These are phyloP conservation scores for Leccinum sublutescens DNA, from an alignment of 768 basidiomycete genomes.

Conservation along the genomic window DNA sequence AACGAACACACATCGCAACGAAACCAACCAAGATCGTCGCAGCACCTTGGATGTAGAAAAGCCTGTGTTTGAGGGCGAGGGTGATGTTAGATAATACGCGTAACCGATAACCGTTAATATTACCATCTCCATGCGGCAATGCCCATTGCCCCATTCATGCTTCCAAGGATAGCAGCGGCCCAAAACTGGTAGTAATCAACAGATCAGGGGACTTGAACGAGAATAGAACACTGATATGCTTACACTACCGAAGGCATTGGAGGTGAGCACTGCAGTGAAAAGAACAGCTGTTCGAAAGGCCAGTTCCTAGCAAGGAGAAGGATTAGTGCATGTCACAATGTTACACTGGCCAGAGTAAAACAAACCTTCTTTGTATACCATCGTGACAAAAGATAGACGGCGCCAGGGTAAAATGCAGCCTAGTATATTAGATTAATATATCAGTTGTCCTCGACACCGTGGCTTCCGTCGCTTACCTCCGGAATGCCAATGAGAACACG, in stretches of 20 bases:
- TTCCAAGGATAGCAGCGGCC: constrained; percentile 30
- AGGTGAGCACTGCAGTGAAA: constrained; percentile 54
- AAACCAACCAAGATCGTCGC: constrained; percentile 45
- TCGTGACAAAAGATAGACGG: constrained; percentile 36
- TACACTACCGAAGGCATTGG: constrained; percentile 67
- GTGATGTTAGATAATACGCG: not conserved
- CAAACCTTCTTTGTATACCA: constrained; percentile 25
- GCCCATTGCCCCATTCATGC: constrained; percentile 65
- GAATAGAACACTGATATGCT: constrained; percentile 15
- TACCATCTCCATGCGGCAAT: constrained; percentile 73
- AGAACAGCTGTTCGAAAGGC: constrained; percentile 62
- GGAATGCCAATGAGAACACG: constrained; percentile 60
- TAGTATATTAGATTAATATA: constrained; percentile 13
- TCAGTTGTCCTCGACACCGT: not conserved
- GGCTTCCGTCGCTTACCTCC: constrained; percentile 36
- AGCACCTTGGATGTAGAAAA: not conserved
- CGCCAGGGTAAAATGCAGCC: constrained; percentile 28
- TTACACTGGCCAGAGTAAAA: not conserved
- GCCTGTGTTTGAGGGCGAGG: not conserved
- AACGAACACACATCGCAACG: constrained; percentile 42
- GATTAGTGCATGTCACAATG: not conserved
- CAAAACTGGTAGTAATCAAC: constrained; percentile 44
- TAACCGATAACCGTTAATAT: constrained; percentile 4
- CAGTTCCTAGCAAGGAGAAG: constrained; percentile 45
- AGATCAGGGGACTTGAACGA: not conserved